Evolutionary conservation across 129 eudicot species (phyloP), one percentile per base, ranked within the genome.

Genomic region (Pseudognaphalium luteoalbum): DNA sequence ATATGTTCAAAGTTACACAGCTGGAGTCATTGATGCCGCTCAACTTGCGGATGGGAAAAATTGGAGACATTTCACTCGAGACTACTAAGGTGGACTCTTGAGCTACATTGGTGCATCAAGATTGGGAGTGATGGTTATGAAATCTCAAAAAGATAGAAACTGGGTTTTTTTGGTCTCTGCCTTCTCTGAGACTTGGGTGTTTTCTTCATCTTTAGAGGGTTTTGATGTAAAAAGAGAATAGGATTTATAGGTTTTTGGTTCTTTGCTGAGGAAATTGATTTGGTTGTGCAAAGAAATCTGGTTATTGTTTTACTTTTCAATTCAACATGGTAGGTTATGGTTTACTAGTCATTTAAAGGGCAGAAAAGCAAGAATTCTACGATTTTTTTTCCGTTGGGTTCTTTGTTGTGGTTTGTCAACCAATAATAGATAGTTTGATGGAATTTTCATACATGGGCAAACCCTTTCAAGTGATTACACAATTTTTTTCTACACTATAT

Each of bases 41-140:
- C n/a, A 47, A 47, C 54, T 47, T 47, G 54, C n/a, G 12, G 54
- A 12, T 47, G 17, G 54, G 6, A 47, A 47, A 47, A 28, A 47
- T 56, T 52, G 79, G 83, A 67, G 86, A 81, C 21, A 41, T 78
- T 54, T 82, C 84, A 41, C 86, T 89, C 5, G 86, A 83, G n/a
- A 47, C 17, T 67, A 67, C 90, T 34, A 83, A 85, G 79, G 50
- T 79, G 83, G 93, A 90, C 33, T 78, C 89, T 77, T 87, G 86
- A 75, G n/a, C 64, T 62, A 63, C 70, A 68, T 60, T 25, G 71
- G 54, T 47, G 70, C 73, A 59, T 64, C 72, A 72, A 74, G 79
- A 56, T 68, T 68, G 3, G 54, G 54, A 47, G 1, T 47, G 54
- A 47, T 47, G 80, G 17, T 6, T 64, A 17, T 75, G 71, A 71